Evolutionary conservation across 441 rosid genomes (phyloP).

Genomic region (Manihot esculenta): DNA sequence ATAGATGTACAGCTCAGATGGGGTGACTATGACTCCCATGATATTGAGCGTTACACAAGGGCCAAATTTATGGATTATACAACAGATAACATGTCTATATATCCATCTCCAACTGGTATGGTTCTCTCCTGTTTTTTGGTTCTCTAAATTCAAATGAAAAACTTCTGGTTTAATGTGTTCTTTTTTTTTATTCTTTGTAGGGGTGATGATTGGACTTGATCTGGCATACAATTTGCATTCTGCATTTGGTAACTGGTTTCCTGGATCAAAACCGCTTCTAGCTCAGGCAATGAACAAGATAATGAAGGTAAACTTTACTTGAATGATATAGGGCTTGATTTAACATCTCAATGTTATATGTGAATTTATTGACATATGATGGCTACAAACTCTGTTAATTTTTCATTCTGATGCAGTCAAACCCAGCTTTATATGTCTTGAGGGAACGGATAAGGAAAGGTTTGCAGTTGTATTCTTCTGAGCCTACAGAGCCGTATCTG

Average conservation of each 20-base stretch:
- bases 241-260: constrained; percentile 95
- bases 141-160: neutral
- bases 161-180: neutral
- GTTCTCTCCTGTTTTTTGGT: neutral
- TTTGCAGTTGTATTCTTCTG: constrained; percentile 94
- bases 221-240: constrained; percentile 97
- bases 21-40: constrained; percentile 99
- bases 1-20: constrained; percentile 97
- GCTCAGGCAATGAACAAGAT: constrained; percentile 99
- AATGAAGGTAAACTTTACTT: constrained; percentile 67
- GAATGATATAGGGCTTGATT: constrained; percentile 5
- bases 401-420: constrained; percentile 57
- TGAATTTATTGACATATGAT: neutral
- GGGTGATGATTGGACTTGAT: constrained; percentile 96
- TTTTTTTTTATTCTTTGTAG: constrained; percentile 30
- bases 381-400: constrained; percentile 22
- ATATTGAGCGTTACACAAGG: constrained; percentile 95
- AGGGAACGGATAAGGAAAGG: constrained; percentile 99
- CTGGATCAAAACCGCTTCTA: constrained; percentile 88
- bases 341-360: neutral
- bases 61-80: constrained; percentile 99
- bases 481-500: constrained; percentile 95
- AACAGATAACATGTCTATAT: constrained; percentile 97
- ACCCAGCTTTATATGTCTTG: constrained; percentile 89
- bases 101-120: constrained; percentile 96